Percentiles rank a stretch among this genome's conserved stretches.
phyloP scores from a whole-genome alignment of 352 stramenopile genomes.

The Globisporangium recalcitrans region DNA sequence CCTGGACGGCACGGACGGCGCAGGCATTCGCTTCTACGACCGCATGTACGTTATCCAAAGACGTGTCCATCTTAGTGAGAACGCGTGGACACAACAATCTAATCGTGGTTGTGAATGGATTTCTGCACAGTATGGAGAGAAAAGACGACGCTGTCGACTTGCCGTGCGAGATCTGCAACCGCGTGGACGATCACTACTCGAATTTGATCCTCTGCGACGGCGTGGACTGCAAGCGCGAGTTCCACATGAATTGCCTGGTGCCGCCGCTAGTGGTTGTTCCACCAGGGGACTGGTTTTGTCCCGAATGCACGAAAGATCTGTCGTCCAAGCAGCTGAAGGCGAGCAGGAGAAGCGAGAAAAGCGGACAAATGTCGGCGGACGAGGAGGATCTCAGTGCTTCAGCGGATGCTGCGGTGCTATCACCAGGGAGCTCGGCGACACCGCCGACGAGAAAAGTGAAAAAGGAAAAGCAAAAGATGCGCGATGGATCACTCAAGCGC shows the following conservation, averaged over 20 bases:
- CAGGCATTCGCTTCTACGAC: slow-evolving; percentile 62
- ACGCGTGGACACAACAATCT: background rate
- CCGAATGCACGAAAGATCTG: slow-evolving; percentile 45
- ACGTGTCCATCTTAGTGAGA: background rate
- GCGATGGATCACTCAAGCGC: slow-evolving; percentile 50
- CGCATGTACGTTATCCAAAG: slow-evolving; percentile 54
- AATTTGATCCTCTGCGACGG: slow-evolving; percentile 83
- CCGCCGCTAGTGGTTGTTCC: slow-evolving; percentile 61
- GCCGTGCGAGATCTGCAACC: slow-evolving; percentile 79
- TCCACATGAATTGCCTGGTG: slow-evolving; percentile 81
- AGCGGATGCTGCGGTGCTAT: slow-evolving; percentile 14
- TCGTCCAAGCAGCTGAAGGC: slow-evolving; percentile 25
- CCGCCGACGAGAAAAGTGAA: slow-evolving; percentile 33
- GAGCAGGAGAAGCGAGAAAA: slow-evolving; percentile 22
- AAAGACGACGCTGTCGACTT: slow-evolving; percentile 62
- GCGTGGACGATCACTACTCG: slow-evolving; percentile 76
- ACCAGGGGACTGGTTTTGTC: slow-evolving; percentile 75
- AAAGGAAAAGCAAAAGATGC: slow-evolving; percentile 58
- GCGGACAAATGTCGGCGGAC: background rate
- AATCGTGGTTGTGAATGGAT: slow-evolving; percentile 2
- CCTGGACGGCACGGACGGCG: slow-evolving; percentile 51
- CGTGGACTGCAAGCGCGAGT: slow-evolving; percentile 76
- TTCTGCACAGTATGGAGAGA: slow-evolving; percentile 53
- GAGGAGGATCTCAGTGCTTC: slow-evolving; percentile 10
- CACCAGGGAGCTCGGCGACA: slow-evolving; percentile 6